Percentiles rank a stretch among this genome's conserved stretches.
phyloP scores from a whole-genome alignment of 2,329 filamentous ascomycete species.

The Cytospora piceicola region DNA sequence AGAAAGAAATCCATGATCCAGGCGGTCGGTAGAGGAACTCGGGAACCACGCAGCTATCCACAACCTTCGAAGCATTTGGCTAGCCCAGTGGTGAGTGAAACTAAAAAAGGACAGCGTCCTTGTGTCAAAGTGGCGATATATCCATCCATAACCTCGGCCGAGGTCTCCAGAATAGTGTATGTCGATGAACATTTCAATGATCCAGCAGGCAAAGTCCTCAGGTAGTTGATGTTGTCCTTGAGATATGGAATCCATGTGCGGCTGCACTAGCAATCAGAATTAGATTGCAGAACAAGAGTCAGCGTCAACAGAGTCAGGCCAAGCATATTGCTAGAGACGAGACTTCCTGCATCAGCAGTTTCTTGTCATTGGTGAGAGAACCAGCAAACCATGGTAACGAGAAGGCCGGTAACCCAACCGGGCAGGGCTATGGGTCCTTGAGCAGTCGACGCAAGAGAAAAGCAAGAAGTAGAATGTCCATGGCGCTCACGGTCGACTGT shows the following conservation, averaged over 20 bases:
- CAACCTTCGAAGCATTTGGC: neutral
- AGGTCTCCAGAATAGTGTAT: neutral
- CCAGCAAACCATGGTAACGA: neutral
- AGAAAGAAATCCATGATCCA: neutral
- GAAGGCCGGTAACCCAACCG: neutral
- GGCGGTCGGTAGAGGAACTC: neutral
- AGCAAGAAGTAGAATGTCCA: neutral
- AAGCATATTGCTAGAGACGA: conserved; percentile 7
- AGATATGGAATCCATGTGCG: conserved; percentile 12
- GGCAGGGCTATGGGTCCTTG: neutral
- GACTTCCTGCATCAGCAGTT: neutral
- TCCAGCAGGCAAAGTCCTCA: neutral
- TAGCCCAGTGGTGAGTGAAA: neutral
- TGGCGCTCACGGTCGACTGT: neutral
- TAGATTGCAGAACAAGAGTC: conserved; percentile 9
- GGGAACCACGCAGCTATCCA: neutral
- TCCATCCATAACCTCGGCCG: neutral
- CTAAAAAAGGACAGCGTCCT: conserved; percentile 1
- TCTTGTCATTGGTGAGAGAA: neutral
- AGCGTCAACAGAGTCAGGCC: neutral
- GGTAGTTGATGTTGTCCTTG: neutral
- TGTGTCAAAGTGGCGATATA: neutral
- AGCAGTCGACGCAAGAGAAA: conserved; percentile 10
- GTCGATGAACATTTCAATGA: neutral
- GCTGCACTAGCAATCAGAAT: conserved; percentile 29